Evolutionary conservation across 2,329 filamentous ascomycete genomes (phyloP).

Genomic region (Clarireedia paspali): DNA sequence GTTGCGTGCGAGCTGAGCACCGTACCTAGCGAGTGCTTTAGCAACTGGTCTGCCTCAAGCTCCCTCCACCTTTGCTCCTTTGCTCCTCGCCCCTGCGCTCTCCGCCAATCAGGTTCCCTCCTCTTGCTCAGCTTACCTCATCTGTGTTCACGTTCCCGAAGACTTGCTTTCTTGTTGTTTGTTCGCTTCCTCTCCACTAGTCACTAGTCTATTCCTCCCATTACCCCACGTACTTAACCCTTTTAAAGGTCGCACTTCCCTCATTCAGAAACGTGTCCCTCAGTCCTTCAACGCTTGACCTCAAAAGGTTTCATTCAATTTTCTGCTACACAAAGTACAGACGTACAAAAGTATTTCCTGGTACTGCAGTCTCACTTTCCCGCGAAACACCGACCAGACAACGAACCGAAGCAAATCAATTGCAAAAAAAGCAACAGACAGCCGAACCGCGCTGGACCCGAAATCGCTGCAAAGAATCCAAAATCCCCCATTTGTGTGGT

Average conservation of each 20-base stretch:
- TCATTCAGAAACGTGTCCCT: not conserved
- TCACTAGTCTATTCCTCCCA: no score
- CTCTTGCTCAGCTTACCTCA: not conserved
- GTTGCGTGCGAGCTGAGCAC: not conserved
- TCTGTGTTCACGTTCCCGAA: not conserved
- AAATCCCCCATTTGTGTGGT: not conserved
- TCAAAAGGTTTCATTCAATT: not conserved
- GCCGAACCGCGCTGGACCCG: not conserved
- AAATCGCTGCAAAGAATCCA: not conserved
- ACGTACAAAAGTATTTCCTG: not conserved
- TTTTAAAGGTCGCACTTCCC: not conserved
- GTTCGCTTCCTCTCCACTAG: no score
- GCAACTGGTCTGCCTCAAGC: no score
- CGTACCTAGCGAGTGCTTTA: not conserved
- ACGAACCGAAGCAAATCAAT: not conserved
- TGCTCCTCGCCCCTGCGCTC: not conserved
- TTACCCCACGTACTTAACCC: not conserved
- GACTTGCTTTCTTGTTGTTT: no score
- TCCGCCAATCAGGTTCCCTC: not conserved
- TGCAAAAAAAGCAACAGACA: not conserved
- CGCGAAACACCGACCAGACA: not conserved
- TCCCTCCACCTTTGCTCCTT: not conserved
- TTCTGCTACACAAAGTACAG: not conserved
- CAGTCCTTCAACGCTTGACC: not conserved
- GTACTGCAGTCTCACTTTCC: no score